A percentile compares a stretch with the other conserved stretches of the same genome.
These are phyloP conservation scores for Colletotrichum aenigma DNA, from an alignment of 2,329 filamentous ascomycete genomes.

Conservation along the genomic window DNA sequence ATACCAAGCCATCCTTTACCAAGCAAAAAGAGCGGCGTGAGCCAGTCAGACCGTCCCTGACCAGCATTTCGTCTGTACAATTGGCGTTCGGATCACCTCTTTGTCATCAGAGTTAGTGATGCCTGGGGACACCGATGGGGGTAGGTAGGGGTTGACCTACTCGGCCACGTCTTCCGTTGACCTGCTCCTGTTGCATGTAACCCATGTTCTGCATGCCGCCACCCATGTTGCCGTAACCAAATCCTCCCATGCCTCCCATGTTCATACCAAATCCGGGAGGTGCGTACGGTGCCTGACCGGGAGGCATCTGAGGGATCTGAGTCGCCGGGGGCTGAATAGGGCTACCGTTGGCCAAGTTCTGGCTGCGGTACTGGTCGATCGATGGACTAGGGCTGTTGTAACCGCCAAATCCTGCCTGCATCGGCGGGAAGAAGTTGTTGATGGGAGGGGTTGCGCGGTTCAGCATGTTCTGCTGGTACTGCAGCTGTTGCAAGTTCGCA, in stretches of 20 bases:
- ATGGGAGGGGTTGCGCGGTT: constrained; percentile 56
- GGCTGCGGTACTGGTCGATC: constrained; percentile 61
- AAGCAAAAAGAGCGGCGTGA: constrained; percentile 19
- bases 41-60: constrained; percentile 17
- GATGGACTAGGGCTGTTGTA: constrained; percentile 53
- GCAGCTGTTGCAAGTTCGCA: constrained; percentile 58
- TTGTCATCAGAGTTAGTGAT: constrained; percentile 2
- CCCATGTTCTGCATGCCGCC: constrained; percentile 52
- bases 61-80: constrained; percentile 3
- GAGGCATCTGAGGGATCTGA: constrained; percentile 45
- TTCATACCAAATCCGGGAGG: constrained; percentile 55
- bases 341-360: constrained; percentile 54
- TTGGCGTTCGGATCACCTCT: constrained; percentile 13
- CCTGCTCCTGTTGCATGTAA: constrained; percentile 61
- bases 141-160: constrained; percentile 49
- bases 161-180: constrained; percentile 61
- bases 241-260: constrained; percentile 47
- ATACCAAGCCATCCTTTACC: constrained; percentile 18
- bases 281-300: constrained; percentile 48
- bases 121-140: neutral
- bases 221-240: constrained; percentile 50
- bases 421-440: constrained; percentile 60
- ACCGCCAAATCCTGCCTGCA: constrained; percentile 61
- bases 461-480: constrained; percentile 65
- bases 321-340: constrained; percentile 51